phyloP scores from a whole-genome alignment of 257 asterid genomes.

The Lycium barbarum region DNA sequence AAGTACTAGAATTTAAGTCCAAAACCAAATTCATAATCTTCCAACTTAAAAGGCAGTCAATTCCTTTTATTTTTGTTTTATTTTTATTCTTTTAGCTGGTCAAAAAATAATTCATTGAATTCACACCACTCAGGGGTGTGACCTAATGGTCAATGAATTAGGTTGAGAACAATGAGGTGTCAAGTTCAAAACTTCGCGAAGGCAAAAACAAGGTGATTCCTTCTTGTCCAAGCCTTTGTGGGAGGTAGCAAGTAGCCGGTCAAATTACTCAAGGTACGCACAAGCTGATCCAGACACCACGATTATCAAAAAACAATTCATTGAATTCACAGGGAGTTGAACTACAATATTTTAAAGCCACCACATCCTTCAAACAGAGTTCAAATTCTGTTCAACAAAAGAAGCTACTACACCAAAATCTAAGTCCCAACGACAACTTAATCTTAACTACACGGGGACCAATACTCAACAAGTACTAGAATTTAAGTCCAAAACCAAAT shows the following conservation, averaged over 20 bases:
- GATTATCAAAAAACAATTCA: neutral
- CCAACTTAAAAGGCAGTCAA: neutral
- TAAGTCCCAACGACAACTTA: too few relatives aligned
- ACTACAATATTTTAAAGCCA: conserved; percentile 8
- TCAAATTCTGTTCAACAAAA: neutral
- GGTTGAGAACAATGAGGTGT: neutral
- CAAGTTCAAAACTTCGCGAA: neutral
- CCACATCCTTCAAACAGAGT: neutral
- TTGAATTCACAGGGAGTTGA: neutral
- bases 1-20: neutral
- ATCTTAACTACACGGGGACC: neutral
- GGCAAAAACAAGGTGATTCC: neutral
- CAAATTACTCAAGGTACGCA: neutral
- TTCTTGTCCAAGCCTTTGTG: neutral
- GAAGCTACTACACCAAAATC: neutral
- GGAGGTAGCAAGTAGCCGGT: neutral
- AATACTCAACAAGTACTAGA: neutral
- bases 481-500: neutral
- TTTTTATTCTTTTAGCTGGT: neutral
- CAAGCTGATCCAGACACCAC: neutral
- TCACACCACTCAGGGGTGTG: neutral
- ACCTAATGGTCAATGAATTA: neutral
- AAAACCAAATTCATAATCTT: neutral
- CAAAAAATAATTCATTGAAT: neutral
- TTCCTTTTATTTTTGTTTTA: neutral